Percentiles rank a stretch among this genome's conserved stretches.
These are phyloP conservation scores for Acacia confusa DNA, from an alignment of 306 rosid species.

Conservation along the genomic window DNA sequence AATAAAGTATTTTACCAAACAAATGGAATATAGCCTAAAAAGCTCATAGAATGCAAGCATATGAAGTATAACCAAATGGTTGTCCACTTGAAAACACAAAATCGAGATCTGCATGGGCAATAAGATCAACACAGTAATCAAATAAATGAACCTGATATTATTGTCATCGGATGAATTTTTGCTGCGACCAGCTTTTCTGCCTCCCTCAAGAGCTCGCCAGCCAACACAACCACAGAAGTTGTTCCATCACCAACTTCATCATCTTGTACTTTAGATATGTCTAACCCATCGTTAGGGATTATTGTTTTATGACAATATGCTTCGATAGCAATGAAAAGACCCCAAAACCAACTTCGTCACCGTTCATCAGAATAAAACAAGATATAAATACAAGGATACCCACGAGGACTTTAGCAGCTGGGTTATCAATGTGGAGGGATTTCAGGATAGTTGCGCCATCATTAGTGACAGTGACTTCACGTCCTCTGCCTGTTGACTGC, in stretches of 20 bases:
- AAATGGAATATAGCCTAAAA: not conserved
- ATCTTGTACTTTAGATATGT: slow-evolving; percentile 98
- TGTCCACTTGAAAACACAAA: not conserved
- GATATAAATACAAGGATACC: slow-evolving; percentile 69
- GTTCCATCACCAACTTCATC: slow-evolving; percentile 99
- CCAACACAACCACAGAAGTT: slow-evolving; percentile 97
- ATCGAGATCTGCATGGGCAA: slow-evolving; percentile 5
- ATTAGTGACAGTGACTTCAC: slow-evolving; percentile 79
- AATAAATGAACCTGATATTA: slow-evolving; percentile 72
- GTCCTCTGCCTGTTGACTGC: slow-evolving; percentile 96
- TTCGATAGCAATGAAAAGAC: slow-evolving; percentile 1
- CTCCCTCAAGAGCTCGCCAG: slow-evolving; percentile 93
- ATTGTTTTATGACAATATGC: not conserved
- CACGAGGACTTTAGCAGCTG: slow-evolving; percentile 98
- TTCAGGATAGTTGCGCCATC: slow-evolving; percentile 98
- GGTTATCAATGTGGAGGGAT: slow-evolving; percentile 94
- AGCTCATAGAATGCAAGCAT: not conserved
- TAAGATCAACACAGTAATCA: not conserved
- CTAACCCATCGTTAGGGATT: slow-evolving; percentile 63
- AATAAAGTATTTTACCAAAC: not conserved
- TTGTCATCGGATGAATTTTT: slow-evolving; percentile 97
- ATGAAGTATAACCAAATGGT: slow-evolving; percentile 1
- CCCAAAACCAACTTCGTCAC: not conserved
- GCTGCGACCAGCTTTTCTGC: slow-evolving; percentile 92
- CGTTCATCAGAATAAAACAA: slow-evolving; percentile 6